Base-by-base conservation (phyloP, 805 yeast species). In the Saturnispora zaruensis region DNA sequence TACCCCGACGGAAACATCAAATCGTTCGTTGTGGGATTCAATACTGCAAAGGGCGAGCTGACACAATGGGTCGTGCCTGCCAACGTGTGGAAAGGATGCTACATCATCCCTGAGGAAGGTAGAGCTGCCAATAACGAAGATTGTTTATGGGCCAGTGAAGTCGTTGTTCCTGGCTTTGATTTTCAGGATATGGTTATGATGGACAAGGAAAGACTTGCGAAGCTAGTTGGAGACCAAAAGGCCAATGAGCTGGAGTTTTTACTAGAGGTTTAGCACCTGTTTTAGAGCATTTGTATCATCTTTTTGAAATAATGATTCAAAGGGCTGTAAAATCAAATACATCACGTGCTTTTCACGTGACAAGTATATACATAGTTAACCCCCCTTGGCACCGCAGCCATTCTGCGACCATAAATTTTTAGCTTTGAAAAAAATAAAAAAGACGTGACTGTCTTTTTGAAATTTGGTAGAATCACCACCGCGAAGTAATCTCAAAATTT, bases 41-140 rank as follows among this genome's bases (percentile, higher is more conserved):
- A 76, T 53, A 62, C 68, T 33, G 60, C 62, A 0, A 62, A 62
- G 11, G 80, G 80, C 6, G 81, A 77, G 58, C 66, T 73, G 4
- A 66, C 75, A 41, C 84, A 78, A 59, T 78, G 82, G 82, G 81
- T 78, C 5, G 82, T 78, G n/a, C 81, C 79, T 9, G 79, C 81
- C 1, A 81, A 75, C 11, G 76, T 73, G 18, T 78, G 74, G 65
- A 78, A 78, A 58, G 81, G 82, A 4, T 74, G 79, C 45, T 78
- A 75, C 56, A 49, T 76, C 23, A 41, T 71, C 3, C 75, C 77
- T 40, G 53, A 50, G 20, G 66, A 59, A 5, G 61, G 34, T 4
- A 16, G 21, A 2, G 64, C 56, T 6, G 72, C 63, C 34, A 57
- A 64, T 28, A 57, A 57, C 18, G 64, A 70, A 30, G 78, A 76